These are phyloP conservation scores for Chlorella sp. DNA, from an alignment of 139 green algal species.

Conservation along the genomic window DNA sequence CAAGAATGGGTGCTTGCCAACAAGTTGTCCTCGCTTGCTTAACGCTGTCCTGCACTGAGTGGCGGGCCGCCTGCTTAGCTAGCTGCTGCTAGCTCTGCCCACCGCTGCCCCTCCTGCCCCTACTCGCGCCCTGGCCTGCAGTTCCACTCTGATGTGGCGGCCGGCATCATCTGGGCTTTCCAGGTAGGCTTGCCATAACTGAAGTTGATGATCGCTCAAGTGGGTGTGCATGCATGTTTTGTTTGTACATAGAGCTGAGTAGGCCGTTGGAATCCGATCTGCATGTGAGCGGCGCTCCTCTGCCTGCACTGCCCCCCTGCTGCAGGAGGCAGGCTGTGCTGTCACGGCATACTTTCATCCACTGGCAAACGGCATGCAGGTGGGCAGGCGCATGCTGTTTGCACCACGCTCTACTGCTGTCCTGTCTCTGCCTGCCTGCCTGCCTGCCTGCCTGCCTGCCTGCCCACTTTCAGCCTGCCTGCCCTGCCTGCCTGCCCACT, in stretches of 20 bases:
- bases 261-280: background rate
- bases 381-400: background rate
- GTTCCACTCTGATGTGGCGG: constrained; percentile 21
- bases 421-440: background rate
- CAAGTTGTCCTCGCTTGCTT: no score
- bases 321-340: constrained; percentile 14
- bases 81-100: background rate
- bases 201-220: background rate
- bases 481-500: no score
- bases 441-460: background rate
- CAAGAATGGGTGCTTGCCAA: background rate
- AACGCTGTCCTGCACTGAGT: background rate
- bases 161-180: constrained; percentile 11
- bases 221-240: background rate
- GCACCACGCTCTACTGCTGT: no score
- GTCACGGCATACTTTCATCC: constrained; percentile 5
- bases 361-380: background rate
- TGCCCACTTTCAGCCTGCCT: background rate
- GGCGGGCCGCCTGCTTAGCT: background rate
- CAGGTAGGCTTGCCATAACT: background rate
- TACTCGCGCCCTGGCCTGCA: background rate
- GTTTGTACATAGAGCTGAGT: background rate
- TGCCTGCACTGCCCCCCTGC: background rate
- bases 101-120: no score
- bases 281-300: background rate